These are phyloP conservation scores for Phytophthora hybrid DNA, from an alignment of 352 stramenopile genomes.

Conservation along the genomic window DNA sequence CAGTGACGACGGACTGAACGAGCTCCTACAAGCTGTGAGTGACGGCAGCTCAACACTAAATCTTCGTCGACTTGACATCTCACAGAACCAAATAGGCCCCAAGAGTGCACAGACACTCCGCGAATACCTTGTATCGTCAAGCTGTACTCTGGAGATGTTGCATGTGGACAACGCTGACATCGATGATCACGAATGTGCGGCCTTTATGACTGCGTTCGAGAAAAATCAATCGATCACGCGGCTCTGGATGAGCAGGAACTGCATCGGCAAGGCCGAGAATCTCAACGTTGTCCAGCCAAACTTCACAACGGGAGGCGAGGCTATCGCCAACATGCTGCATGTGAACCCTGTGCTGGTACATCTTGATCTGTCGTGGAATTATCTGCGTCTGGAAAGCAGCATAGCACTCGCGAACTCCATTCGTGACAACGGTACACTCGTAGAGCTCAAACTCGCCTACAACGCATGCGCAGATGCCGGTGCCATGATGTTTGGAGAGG, in stretches of 20 bases:
- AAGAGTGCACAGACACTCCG: conserved; percentile 69
- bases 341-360: conserved; percentile 77
- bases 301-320: conserved; percentile 89
- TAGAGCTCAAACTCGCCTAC: conserved; percentile 78
- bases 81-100: conserved; percentile 70
- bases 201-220: conserved; percentile 87
- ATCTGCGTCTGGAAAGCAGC: conserved; percentile 81
- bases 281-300: conserved; percentile 89
- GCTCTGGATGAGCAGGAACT: conserved; percentile 85
- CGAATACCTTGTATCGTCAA: conserved; percentile 57
- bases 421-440: conserved; percentile 68
- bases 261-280: conserved; percentile 89
- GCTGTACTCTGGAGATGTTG: conserved; percentile 74
- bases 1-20: conserved; percentile 75
- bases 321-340: conserved; percentile 89
- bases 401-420: conserved; percentile 73
- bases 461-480: conserved; percentile 80
- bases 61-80: conserved; percentile 70
- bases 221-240: conserved; percentile 80
- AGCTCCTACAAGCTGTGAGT: conserved; percentile 64
- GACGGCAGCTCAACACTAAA: conserved; percentile 59
- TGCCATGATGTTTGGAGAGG: conserved; percentile 81
- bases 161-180: conserved; percentile 88
- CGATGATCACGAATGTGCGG: conserved; percentile 86
- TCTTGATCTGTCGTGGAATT: conserved; percentile 92